Conservation (phyloP, 176 grass and related monocot species). For the Rhynchospora pubera region DNA sequence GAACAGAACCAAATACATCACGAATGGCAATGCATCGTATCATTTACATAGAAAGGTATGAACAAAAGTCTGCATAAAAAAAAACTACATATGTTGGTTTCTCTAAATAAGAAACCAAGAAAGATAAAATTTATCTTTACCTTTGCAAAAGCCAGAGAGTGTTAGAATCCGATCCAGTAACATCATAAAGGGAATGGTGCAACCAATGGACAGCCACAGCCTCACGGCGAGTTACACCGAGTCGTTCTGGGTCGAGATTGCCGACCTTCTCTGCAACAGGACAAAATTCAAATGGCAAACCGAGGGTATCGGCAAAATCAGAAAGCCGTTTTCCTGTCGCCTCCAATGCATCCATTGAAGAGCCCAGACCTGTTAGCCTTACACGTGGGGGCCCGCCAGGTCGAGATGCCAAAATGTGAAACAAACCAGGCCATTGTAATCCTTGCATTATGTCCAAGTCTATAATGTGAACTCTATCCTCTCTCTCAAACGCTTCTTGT, state of each 20-base stretch:
- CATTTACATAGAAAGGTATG: neutral
- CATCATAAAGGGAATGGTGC: constrained; percentile 96
- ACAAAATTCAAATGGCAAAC: constrained; percentile 80
- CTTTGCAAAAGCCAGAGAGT: constrained; percentile 82
- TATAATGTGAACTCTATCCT: constrained; percentile 92
- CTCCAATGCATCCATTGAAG: constrained; percentile 73
- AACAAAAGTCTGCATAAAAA: constrained; percentile 8
- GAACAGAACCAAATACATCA: constrained; percentile 11
- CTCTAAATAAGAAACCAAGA: neutral
- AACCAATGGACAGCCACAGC: constrained; percentile 95
- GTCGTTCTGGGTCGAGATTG: constrained; percentile 68
- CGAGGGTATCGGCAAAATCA: constrained; percentile 79
- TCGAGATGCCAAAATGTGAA: constrained; percentile 93
- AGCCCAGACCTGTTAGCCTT: constrained; percentile 55
- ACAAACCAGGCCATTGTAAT: constrained; percentile 89
- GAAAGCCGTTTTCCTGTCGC: constrained; percentile 82
- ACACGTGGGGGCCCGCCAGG: constrained; percentile 75
- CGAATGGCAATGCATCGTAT: constrained; percentile 1
- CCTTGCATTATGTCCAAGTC: constrained; percentile 99
- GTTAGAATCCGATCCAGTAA: constrained; percentile 70
- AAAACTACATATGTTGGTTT: neutral
- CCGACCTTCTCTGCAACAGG: constrained; percentile 78
- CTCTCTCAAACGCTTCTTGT: constrained; percentile 95
- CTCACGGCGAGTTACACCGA: constrained; percentile 63
- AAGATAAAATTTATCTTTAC: constrained; percentile 28